Conservation (phyloP, 1,284 basidiomycete genomes). For the Anthracocystis setariae region DNA sequence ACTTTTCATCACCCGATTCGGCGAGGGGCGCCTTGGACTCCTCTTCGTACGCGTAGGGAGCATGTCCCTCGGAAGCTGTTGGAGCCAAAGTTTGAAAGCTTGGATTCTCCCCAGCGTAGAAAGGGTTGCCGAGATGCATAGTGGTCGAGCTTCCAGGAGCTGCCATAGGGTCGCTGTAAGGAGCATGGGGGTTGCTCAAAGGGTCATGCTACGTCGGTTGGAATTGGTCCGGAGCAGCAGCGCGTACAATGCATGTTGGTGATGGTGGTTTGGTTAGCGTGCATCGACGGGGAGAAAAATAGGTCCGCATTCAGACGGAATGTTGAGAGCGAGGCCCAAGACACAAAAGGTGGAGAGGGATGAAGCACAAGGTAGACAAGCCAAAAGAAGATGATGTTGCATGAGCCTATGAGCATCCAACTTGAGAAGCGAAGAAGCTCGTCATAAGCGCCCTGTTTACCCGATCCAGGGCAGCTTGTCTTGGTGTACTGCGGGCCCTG, state of each 20-base stretch:
- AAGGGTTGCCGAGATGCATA: slow-evolving; percentile 41
- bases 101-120: slow-evolving; percentile 44
- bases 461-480: not conserved
- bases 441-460: too few species aligned
- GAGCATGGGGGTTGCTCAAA: slow-evolving; percentile 16
- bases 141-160: slow-evolving; percentile 14
- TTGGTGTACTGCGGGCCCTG: not conserved
- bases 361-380: too few species aligned
- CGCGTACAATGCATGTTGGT: too few species aligned
- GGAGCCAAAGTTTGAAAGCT: slow-evolving; percentile 36
- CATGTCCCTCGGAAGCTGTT: slow-evolving; percentile 36
- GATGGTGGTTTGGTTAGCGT: too few species aligned
- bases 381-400: too few species aligned
- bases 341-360: too few species aligned
- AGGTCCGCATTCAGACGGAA: too few species aligned
- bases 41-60: slow-evolving; percentile 42
- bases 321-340: too few species aligned
- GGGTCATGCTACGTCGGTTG: slow-evolving; percentile 43
- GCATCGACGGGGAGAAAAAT: too few species aligned
- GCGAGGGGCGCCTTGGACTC: slow-evolving; percentile 52
- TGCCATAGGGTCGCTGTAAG: slow-evolving; percentile 17
- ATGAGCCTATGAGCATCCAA: too few species aligned
- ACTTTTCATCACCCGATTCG: slow-evolving; percentile 49
- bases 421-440: too few species aligned
- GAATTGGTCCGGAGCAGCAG: too few species aligned